These are phyloP conservation scores for Fusarium irregulare DNA, from an alignment of 2,329 filamentous ascomycete species.

Conservation along the genomic window DNA sequence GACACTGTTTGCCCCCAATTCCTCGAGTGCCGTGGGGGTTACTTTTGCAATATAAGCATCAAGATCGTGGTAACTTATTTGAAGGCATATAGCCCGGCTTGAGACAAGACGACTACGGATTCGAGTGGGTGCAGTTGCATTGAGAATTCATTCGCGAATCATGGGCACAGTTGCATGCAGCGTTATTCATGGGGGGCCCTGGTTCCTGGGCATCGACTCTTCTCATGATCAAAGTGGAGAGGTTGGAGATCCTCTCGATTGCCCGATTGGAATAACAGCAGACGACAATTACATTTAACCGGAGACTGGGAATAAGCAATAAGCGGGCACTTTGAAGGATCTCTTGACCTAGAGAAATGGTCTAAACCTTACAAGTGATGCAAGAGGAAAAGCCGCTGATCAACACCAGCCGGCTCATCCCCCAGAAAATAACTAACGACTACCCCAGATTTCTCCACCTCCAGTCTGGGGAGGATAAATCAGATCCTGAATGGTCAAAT, in stretches of 20 bases:
- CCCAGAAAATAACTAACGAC: conserved; percentile 35
- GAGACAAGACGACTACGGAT: neutral
- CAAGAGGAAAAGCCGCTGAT: neutral
- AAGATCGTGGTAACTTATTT: conserved; percentile 19
- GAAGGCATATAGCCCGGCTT: conserved; percentile 17
- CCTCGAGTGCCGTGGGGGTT: conserved; percentile 2
- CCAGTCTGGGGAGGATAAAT: conserved; percentile 23
- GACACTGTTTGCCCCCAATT: neutral
- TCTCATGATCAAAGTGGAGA: neutral
- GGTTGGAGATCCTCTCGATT: neutral
- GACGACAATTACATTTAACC: conserved; percentile 10
- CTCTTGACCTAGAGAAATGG: neutral
- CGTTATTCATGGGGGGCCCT: neutral
- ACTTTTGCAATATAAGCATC: conserved; percentile 4
- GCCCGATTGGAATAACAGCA: neutral
- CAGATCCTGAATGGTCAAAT: conserved; percentile 27
- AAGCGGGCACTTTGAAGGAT: neutral
- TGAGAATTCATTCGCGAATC: conserved; percentile 4
- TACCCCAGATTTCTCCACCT: conserved; percentile 45
- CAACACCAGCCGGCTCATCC: conserved; percentile 13
- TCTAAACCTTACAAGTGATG: neutral
- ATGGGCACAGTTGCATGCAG: conserved; percentile 3
- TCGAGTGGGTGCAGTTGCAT: conserved; percentile 1
- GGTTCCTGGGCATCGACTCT: conserved; percentile 2
- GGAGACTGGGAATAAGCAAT: neutral